These are phyloP conservation scores for Cryptosporidium muris DNA, from an alignment of 169 alveolate species.

Conservation along the genomic window DNA sequence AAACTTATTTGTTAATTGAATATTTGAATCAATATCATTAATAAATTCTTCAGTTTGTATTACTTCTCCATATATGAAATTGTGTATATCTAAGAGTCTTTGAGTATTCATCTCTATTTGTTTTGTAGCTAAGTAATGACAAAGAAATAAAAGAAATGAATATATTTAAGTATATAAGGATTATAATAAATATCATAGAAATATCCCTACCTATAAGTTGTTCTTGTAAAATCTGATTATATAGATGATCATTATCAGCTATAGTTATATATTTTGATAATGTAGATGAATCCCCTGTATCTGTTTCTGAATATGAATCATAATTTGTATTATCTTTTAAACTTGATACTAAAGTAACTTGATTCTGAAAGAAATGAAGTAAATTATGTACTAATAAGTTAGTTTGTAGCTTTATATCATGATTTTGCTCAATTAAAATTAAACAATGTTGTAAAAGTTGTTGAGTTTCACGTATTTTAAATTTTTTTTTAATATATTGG, in stretches of 20 bases:
- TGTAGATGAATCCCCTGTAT: not conserved
- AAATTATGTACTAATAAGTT: slow-evolving; percentile 34
- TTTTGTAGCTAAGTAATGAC: no score
- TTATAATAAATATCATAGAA: not conserved
- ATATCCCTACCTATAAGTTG: slow-evolving; percentile 37
- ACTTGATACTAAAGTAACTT: slow-evolving; percentile 7
- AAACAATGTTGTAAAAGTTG: slow-evolving; percentile 42
- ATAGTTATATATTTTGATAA: not conserved
- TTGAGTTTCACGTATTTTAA: slow-evolving; percentile 61
- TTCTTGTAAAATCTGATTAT: slow-evolving; percentile 29
- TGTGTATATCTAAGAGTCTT: no score
- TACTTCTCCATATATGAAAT: no score
- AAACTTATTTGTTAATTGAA: no score
- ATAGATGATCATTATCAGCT: slow-evolving; percentile 4
- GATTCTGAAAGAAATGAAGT: slow-evolving; percentile 34
- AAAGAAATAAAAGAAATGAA: no score
- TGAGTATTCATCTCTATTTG: no score
- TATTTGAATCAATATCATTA: no score
- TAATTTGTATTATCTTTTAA: not conserved
- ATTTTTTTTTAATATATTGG: slow-evolving; percentile 6
- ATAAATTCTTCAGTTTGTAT: no score
- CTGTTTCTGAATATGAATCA: not conserved
- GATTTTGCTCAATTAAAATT: slow-evolving; percentile 20
- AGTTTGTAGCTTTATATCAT: slow-evolving; percentile 20
- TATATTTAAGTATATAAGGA: no score